Conservation (phyloP, 2,329 filamentous ascomycete species). For the Ascochyta rabiei region DNA sequence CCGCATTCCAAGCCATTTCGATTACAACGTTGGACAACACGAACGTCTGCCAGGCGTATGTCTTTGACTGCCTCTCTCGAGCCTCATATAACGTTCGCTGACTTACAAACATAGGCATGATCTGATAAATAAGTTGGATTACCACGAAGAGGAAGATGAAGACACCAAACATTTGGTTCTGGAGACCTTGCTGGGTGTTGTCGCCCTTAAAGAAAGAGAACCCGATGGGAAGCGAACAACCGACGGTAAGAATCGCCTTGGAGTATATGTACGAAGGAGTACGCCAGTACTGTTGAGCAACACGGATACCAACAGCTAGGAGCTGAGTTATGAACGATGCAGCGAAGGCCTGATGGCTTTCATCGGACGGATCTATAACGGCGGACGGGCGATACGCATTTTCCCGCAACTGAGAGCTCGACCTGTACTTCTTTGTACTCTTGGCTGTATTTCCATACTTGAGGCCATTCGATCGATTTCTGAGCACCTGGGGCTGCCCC, state of each 20-base stretch:
- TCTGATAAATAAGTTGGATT: constrained; percentile 51
- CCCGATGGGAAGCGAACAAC: constrained; percentile 41
- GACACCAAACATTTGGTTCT: constrained; percentile 56
- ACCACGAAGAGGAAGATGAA: constrained; percentile 57
- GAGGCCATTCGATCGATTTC: constrained; percentile 48
- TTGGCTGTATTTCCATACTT: constrained; percentile 46
- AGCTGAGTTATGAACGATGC: constrained; percentile 48
- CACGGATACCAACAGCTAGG: constrained; percentile 47
- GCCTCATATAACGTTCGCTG: constrained; percentile 65
- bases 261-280: constrained; percentile 52
- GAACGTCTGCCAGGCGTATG: constrained; percentile 77
- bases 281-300: constrained; percentile 56
- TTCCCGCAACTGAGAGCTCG: constrained; percentile 49
- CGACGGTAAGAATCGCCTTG: constrained; percentile 39
- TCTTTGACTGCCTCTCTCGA: constrained; percentile 67
- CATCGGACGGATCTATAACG: constrained; percentile 52
- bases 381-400: constrained; percentile 39
- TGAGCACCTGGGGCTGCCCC: constrained; percentile 37
- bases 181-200: constrained; percentile 50
- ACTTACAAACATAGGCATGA: constrained; percentile 63
- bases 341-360: constrained; percentile 51
- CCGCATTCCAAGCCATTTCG: constrained; percentile 63
- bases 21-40: constrained; percentile 72
- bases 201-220: constrained; percentile 52
- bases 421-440: constrained; percentile 37